Percentiles rank a stretch among this genome's conserved stretches.
These are phyloP conservation scores for Kalmanozyma brasiliensis DNA, from an alignment of 1,284 basidiomycete genomes.

Conservation along the genomic window DNA sequence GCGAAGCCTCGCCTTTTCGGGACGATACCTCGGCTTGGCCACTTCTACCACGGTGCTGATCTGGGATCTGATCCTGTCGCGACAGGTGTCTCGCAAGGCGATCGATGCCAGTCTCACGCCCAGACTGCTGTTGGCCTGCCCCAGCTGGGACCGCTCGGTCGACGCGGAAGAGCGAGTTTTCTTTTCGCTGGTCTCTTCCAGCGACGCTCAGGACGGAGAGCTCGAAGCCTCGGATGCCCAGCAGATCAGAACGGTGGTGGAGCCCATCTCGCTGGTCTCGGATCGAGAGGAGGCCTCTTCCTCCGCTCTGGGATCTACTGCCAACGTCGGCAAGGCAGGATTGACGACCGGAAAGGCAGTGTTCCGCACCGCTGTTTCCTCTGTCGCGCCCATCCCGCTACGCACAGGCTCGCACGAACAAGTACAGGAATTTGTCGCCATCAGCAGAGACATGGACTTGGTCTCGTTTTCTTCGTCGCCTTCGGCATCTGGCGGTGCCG, in stretches of 20 bases:
- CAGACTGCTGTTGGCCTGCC: constrained; percentile 17
- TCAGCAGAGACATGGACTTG: constrained; percentile 50
- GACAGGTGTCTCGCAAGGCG: constrained; percentile 36
- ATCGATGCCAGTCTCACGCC: constrained; percentile 16
- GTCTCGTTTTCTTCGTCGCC: constrained; percentile 47
- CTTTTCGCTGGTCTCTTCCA: constrained; percentile 24
- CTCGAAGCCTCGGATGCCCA: constrained; percentile 3
- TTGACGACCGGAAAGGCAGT: constrained; percentile 4
- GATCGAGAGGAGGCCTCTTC: constrained; percentile 30
- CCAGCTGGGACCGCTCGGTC: constrained; percentile 1
- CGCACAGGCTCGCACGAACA: constrained; percentile 11
- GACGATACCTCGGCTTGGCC: constrained; percentile 53
- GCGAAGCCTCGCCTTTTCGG: constrained; percentile 41
- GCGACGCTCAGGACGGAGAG: neutral
- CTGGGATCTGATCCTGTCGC: constrained; percentile 61
- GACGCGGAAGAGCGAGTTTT: constrained; percentile 12
- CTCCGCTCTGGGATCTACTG: constrained; percentile 1
- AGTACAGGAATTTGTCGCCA: constrained; percentile 39
- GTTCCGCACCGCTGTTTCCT: constrained; percentile 21
- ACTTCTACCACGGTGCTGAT: constrained; percentile 34
- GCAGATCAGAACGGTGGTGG: constrained; percentile 28
- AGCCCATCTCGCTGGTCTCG: constrained; percentile 35
- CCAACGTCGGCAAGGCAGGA: constrained; percentile 3
- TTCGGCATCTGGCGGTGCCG: constrained; percentile 21
- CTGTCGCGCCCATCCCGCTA: constrained; percentile 28